Conservation (phyloP, 306 rosid species). For the Biancaea sappan region DNA sequence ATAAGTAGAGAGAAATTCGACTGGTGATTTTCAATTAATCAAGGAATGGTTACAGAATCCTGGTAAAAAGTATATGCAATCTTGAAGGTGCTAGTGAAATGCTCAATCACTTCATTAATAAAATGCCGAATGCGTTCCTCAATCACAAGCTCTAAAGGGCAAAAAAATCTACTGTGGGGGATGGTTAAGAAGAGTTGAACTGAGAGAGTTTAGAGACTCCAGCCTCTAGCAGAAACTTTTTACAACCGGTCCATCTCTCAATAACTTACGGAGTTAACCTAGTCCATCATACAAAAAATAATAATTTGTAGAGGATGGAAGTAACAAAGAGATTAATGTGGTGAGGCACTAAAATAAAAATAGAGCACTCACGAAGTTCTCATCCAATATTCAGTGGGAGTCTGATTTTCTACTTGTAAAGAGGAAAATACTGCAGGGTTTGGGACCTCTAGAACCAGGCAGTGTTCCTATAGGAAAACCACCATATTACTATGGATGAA, state of each 20-base stretch:
- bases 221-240: not conserved
- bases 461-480: not conserved
- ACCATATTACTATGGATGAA: not conserved
- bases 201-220: not conserved
- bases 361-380: not conserved
- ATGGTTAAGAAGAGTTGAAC: not conserved
- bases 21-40: too few relatives aligned
- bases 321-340: not conserved
- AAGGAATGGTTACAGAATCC: too few relatives aligned
- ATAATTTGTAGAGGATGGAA: too few relatives aligned
- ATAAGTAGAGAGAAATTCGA: too few relatives aligned
- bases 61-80: too few relatives aligned
- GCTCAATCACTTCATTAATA: too few relatives aligned
- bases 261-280: not conserved
- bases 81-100: too few relatives aligned
- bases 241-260: not conserved
- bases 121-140: too few relatives aligned
- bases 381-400: not conserved
- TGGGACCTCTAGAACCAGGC: not conserved
- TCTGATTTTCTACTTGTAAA: not conserved
- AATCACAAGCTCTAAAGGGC: too few relatives aligned
- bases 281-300: not conserved
- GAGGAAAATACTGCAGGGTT: not conserved
- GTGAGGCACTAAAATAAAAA: not conserved
- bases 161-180: too few relatives aligned